phyloP scores from a whole-genome alignment of 164 flowering plant genomes.

The Annona squamosa region DNA sequence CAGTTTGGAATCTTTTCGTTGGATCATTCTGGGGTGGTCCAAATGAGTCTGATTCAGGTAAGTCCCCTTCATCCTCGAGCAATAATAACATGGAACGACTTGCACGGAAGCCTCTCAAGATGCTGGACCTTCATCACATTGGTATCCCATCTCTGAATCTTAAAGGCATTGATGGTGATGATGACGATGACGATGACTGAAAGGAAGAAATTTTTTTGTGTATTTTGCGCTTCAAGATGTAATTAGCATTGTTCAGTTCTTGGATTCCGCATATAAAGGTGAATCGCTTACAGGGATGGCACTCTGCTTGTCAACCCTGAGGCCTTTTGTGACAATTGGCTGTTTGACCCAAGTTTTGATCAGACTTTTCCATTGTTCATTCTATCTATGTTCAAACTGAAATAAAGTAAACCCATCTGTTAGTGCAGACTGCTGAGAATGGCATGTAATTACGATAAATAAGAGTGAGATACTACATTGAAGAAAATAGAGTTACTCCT shows the following conservation, averaged over 20 bases:
- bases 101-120: constrained; percentile 21
- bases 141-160: constrained; percentile 29
- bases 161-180: constrained; percentile 8
- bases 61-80: constrained; percentile 7
- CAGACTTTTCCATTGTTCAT: no score
- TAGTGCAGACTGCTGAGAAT: no score
- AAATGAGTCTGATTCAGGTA: constrained; percentile 9
- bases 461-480: no score
- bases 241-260: background rate
- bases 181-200: background rate
- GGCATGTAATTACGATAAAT: no score
- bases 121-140: constrained; percentile 38
- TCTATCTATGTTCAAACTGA: no score
- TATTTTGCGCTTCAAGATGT: background rate
- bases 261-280: background rate
- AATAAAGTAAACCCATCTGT: no score
- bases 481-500: no score
- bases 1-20: constrained; percentile 31
- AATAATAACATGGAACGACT: constrained; percentile 7
- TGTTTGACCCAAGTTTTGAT: no score
- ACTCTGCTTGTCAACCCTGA: no score
- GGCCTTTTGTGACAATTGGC: no score
- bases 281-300: background rate
- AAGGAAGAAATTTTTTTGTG: background rate
- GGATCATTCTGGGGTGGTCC: constrained; percentile 20